phyloP scores from a whole-genome alignment of 345 rosid genomes.

The Corchorus olitorius region DNA sequence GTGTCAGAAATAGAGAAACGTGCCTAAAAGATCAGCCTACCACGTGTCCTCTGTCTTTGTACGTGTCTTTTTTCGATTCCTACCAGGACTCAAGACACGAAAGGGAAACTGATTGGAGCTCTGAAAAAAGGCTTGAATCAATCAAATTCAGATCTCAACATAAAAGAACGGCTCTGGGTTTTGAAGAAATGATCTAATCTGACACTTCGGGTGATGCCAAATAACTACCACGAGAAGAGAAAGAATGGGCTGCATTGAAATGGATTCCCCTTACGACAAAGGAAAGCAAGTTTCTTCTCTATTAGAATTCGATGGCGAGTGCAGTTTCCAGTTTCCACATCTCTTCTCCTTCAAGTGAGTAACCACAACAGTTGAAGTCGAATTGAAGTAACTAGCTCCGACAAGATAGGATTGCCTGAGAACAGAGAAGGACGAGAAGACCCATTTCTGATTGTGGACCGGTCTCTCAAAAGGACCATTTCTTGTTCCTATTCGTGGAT shows the following conservation, averaged over 20 bases:
- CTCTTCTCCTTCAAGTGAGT: no score
- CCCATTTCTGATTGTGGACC: background rate
- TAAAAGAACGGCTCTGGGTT: background rate
- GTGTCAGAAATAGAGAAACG: background rate
- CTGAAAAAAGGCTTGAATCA: background rate
- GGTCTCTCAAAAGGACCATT: background rate
- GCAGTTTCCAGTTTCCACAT: background rate
- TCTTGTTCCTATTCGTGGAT: background rate
- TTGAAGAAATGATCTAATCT: background rate
- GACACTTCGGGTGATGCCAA: background rate
- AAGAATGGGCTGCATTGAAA: background rate
- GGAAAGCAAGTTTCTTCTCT: background rate
- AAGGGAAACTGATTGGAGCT: background rate
- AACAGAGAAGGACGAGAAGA: background rate
- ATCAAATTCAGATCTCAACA: background rate
- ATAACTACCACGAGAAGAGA: background rate
- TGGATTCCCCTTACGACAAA: background rate
- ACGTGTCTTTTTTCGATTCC: background rate
- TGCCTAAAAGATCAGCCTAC: background rate
- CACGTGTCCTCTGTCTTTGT: background rate
- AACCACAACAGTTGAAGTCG: background rate
- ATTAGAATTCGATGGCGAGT: background rate
- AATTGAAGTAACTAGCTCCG: background rate
- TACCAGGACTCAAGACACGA: background rate
- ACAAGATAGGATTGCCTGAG: background rate